Conservation (phyloP, 202 grass and related monocot genomes). For the Musa balbisiana region DNA sequence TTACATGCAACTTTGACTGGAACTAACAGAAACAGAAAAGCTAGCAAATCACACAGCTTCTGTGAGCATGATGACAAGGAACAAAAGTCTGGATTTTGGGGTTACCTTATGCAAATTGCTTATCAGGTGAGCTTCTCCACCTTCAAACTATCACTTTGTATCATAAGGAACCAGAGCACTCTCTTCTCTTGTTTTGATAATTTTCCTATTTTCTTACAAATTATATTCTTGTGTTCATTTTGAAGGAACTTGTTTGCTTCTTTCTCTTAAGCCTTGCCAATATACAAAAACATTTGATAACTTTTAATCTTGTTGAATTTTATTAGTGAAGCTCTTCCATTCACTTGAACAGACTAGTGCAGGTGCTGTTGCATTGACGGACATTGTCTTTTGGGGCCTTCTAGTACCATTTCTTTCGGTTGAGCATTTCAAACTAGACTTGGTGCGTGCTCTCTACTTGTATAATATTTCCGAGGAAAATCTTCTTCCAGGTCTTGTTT, state of each 20-base stretch:
- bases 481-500: neutral
- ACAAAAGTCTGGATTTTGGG: constrained; percentile 20
- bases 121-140: constrained; percentile 2
- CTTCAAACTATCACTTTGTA: too few relatives aligned
- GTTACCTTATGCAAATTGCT: constrained; percentile 20
- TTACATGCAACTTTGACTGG: neutral
- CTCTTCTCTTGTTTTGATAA: too few relatives aligned
- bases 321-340: neutral
- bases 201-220: neutral
- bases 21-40: constrained; percentile 12
- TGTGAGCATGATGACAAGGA: neutral
- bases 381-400: constrained; percentile 19
- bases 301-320: neutral
- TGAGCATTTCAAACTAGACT: constrained; percentile 17
- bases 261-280: too few relatives aligned
- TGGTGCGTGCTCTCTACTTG: constrained; percentile 7
- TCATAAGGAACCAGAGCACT: too few relatives aligned
- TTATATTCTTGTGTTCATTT: neutral
- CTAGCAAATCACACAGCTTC: neutral
- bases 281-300: neutral
- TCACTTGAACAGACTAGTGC: constrained; percentile 21
- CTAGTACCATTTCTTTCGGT: constrained; percentile 15
- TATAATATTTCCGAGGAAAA: too few relatives aligned
- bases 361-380: constrained; percentile 17
- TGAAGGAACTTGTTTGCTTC: neutral